Conservation (phyloP, 1,284 basidiomycete species). For the Irpex lacteus region DNA sequence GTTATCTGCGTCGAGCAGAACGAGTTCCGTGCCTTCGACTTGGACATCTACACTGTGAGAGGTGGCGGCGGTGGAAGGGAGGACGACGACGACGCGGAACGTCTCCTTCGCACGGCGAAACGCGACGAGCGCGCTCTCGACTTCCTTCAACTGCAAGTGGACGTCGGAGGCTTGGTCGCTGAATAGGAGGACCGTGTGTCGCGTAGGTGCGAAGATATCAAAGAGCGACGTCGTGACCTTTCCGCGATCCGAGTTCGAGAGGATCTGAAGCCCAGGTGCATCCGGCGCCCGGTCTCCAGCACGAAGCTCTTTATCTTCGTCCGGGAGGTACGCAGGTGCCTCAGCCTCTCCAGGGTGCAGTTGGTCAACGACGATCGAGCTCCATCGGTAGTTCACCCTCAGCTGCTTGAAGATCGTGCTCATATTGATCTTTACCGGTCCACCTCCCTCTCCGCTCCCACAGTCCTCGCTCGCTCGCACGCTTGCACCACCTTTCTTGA, state of each 20-base stretch:
- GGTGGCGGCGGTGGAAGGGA: no score
- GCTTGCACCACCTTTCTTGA: no score
- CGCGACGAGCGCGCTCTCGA: not conserved
- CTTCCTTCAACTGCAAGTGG: not conserved
- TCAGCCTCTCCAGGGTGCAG: conserved; percentile 5
- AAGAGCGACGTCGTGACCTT: conserved; percentile 16
- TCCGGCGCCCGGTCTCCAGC: conserved; percentile 34
- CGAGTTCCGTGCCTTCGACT: not conserved
- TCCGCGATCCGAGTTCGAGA: not conserved
- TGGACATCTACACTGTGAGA: no score
- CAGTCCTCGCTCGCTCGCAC: no score
- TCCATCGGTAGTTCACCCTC: conserved; percentile 33
- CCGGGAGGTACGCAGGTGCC: conserved; percentile 7
- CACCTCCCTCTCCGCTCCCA: no score
- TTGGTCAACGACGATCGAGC: conserved; percentile 30
- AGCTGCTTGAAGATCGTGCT: conserved; percentile 21
- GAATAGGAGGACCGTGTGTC: conserved; percentile 25
- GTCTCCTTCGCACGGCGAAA: not conserved
- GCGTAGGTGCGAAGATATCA: conserved; percentile 12
- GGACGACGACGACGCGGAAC: conserved; percentile 12
- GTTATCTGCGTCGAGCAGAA: conserved; percentile 8
- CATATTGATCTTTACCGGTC: not conserved
- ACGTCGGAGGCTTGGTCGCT: no score
- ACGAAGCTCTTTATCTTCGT: conserved; percentile 15
- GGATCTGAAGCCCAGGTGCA: conserved; percentile 28